Evolutionary conservation across 2,329 filamentous ascomycete genomes (phyloP).

Genomic region (Phaeosphaeriaceae sp.): DNA sequence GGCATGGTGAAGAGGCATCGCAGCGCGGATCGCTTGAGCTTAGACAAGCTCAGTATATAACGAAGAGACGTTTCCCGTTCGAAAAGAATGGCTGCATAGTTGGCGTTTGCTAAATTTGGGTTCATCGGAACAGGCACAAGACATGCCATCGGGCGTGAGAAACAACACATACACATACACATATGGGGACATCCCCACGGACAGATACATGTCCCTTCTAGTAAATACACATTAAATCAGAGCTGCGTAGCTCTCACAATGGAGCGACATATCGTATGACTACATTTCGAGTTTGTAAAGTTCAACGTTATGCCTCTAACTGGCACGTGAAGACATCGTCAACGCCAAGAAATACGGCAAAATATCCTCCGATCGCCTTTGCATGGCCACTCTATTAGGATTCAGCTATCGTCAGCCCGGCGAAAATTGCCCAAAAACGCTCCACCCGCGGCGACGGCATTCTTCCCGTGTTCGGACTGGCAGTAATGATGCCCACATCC

Average conservation of each 20-base stretch:
- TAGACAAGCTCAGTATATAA: conserved; percentile 79
- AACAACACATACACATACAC: conserved; percentile 12
- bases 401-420: conserved; percentile 1
- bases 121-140: conserved; percentile 12
- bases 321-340: conserved; percentile 14
- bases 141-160: conserved; percentile 14
- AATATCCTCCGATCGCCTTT: conserved; percentile 12
- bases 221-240: conserved; percentile 17
- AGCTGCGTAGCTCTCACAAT: conserved; percentile 16
- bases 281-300: not conserved
- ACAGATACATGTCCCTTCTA: conserved; percentile 4
- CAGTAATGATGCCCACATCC: conserved; percentile 18
- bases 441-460: not conserved
- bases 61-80: conserved; percentile 1
- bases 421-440: conserved; percentile 2
- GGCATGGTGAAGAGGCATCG: conserved; percentile 76
- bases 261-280: not conserved
- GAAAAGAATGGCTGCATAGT: conserved; percentile 31
- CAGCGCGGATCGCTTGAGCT: conserved; percentile 76
- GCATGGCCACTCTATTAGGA: conserved; percentile 1
- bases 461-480: not conserved
- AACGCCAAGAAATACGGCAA: conserved; percentile 3
- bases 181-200: conserved; percentile 7
- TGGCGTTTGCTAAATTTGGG: conserved; percentile 34
- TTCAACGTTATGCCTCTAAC: not conserved